A percentile compares a stretch with the other conserved stretches of the same genome.
Evolutionary conservation across 2,329 filamentous ascomycete species (phyloP).

Genomic region (Aspergillus bombycis): DNA sequence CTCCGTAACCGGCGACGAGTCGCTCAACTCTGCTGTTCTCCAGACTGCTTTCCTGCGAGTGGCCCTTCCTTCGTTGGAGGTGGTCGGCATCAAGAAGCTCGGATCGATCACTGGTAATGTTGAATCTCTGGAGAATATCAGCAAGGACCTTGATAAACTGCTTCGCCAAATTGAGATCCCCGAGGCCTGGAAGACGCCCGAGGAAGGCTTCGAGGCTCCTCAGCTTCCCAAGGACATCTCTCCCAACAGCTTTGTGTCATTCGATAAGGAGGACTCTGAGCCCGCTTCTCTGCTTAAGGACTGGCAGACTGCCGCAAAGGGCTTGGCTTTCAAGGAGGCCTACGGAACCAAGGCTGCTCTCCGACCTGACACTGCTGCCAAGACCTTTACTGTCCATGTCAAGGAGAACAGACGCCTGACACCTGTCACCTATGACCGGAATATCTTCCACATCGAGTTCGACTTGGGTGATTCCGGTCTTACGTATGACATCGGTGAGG

Average conservation of each 20-base stretch:
- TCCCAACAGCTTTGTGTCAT: slow-evolving; percentile 79
- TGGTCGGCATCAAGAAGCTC: slow-evolving; percentile 68
- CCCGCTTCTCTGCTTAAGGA: slow-evolving; percentile 67
- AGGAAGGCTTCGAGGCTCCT: slow-evolving; percentile 47
- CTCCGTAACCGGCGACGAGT: slow-evolving; percentile 67
- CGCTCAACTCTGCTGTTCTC: slow-evolving; percentile 68
- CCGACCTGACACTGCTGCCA: slow-evolving; percentile 81
- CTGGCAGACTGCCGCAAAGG: slow-evolving; percentile 86
- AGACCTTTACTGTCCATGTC: slow-evolving; percentile 85
- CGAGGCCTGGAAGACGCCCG: slow-evolving; percentile 75
- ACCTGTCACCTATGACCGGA: slow-evolving; percentile 85
- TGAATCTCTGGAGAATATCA: slow-evolving; percentile 65
- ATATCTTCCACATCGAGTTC: slow-evolving; percentile 99
- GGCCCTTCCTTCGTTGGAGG: slow-evolving; percentile 67
- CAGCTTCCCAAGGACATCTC: slow-evolving; percentile 67
- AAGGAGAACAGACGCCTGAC: slow-evolving; percentile 96
- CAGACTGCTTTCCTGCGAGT: slow-evolving; percentile 84
- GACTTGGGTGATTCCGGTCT: slow-evolving; percentile 89
- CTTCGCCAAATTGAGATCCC: slow-evolving; percentile 76
- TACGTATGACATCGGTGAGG: slow-evolving; percentile 96
- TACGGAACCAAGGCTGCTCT: slow-evolving; percentile 74
- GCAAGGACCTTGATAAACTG: slow-evolving; percentile 65
- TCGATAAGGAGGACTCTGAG: slow-evolving; percentile 75
- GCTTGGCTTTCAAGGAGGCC: slow-evolving; percentile 90
- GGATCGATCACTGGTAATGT: slow-evolving; percentile 61